Conservation (phyloP, 139 green algal genomes). For the Pleodorina starrii region DNA sequence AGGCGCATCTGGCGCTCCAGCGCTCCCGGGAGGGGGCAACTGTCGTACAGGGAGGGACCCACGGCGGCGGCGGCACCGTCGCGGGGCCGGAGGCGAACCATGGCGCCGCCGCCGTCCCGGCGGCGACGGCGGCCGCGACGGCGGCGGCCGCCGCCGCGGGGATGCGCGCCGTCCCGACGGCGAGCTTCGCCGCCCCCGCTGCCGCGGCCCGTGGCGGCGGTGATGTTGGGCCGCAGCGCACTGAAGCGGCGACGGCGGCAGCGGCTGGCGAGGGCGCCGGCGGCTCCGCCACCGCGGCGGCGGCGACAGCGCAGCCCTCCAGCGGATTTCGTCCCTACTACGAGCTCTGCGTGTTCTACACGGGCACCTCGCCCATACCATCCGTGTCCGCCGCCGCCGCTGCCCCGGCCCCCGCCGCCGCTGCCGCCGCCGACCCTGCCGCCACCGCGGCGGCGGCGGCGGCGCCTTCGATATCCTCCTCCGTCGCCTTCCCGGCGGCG, state of each 20-base stretch:
- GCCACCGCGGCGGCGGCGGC: neutral
- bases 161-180: neutral
- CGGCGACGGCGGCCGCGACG: too few species aligned
- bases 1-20: slow-evolving; percentile 25
- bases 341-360: slow-evolving; percentile 39
- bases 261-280: neutral
- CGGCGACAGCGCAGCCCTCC: neutral
- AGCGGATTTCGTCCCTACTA: neutral
- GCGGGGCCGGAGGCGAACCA: neutral
- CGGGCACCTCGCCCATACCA: slow-evolving; percentile 17
- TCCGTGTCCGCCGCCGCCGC: neutral
- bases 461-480: neutral
- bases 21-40: neutral
- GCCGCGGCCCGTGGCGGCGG: neutral
- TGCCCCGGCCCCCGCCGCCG: neutral
- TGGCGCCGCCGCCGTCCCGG: neutral
- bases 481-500: slow-evolving; percentile 11
- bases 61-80: neutral
- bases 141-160: neutral
- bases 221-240: neutral
- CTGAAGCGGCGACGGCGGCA: neutral
- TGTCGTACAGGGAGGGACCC: neutral
- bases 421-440: neutral
- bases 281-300: neutral
- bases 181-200: neutral